Percentiles rank a stretch among this genome's conserved stretches.
These are phyloP conservation scores for Wallacemonas sp. DNA, from an alignment of 208 protist genomes.

Conservation along the genomic window DNA sequence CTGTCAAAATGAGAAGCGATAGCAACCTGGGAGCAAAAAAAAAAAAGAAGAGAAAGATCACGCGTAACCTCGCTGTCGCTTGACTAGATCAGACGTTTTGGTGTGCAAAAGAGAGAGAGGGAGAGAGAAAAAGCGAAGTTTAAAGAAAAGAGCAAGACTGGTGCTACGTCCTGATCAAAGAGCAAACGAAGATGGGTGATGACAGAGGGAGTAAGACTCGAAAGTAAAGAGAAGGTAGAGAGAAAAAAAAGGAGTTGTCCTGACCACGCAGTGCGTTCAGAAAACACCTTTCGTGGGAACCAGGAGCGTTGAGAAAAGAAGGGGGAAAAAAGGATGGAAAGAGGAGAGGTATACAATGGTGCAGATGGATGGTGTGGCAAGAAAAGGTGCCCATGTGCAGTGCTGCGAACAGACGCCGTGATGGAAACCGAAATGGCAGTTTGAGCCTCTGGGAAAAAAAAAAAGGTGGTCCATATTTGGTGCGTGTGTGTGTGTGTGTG, in stretches of 20 bases:
- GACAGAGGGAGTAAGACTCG: background rate
- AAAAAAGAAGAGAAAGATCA: background rate
- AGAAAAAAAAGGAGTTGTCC: too few species aligned
- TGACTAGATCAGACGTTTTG: background rate
- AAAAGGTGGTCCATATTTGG: background rate
- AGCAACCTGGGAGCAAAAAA: background rate
- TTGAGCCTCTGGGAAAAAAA: background rate
- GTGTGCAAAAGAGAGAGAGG: background rate
- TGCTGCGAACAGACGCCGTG: too few species aligned
- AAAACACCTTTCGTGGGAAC: too few species aligned
- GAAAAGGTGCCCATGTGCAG: too few species aligned
- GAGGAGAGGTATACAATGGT: background rate
- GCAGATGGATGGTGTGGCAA: too few species aligned
- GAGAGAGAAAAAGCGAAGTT: background rate
- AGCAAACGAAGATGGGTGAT: too few species aligned
- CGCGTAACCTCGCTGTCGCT: background rate
- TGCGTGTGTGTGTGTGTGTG: too few species aligned
- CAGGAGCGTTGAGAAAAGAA: background rate
- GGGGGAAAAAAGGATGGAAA: background rate
- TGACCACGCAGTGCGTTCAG: too few species aligned
- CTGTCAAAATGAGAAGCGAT: too few species aligned
- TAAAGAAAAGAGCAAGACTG: background rate
- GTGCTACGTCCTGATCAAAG: too few species aligned
- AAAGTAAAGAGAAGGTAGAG: background rate
- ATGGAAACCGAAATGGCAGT: too few species aligned